Percentiles rank a stretch among this genome's conserved stretches.
These are phyloP conservation scores for Panellus pusillus DNA, from an alignment of 768 basidiomycete species.

Conservation along the genomic window DNA sequence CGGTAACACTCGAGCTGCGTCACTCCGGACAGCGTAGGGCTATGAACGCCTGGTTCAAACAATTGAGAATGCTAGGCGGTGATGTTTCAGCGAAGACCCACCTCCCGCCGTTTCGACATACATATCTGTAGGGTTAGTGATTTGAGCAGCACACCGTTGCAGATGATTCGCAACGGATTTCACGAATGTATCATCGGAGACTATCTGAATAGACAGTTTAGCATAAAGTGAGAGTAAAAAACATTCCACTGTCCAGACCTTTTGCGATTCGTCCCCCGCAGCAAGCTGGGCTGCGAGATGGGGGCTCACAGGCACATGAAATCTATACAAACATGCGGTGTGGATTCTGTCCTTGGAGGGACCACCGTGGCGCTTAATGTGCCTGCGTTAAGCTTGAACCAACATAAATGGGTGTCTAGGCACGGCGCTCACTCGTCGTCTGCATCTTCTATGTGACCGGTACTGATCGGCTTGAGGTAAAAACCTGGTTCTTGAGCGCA, in stretches of 20 bases:
- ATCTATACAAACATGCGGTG: slow-evolving; percentile 77
- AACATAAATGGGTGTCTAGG: background rate
- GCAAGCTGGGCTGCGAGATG: slow-evolving; percentile 77
- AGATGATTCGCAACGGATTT: slow-evolving; percentile 65
- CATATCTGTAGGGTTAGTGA: slow-evolving; percentile 48
- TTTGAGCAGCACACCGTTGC: slow-evolving; percentile 44
- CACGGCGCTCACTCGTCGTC: slow-evolving; percentile 71
- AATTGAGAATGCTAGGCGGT: background rate
- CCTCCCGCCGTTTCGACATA: slow-evolving; percentile 97
- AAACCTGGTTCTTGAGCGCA: slow-evolving; percentile 46
- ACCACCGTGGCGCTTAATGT: slow-evolving; percentile 58
- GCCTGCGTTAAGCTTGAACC: slow-evolving; percentile 43
- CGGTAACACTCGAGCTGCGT: slow-evolving; percentile 87
- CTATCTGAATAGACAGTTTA: slow-evolving; percentile 40
- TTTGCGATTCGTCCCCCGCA: slow-evolving; percentile 27
- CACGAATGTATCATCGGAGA: slow-evolving; percentile 68
- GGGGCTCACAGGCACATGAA: slow-evolving; percentile 88
- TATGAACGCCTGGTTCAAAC: slow-evolving; percentile 73
- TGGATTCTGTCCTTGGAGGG: slow-evolving; percentile 41
- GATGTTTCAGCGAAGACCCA: slow-evolving; percentile 27
- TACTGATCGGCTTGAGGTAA: slow-evolving; percentile 91
- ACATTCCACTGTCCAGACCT: slow-evolving; percentile 31
- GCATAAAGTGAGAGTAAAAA: background rate
- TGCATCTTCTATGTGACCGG: slow-evolving; percentile 76
- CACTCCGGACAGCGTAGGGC: slow-evolving; percentile 79